A percentile compares a stretch with the other conserved stretches of the same genome.
phyloP scores from a whole-genome alignment of 192 early-diverging fungal species.

The Linnemannia elongata region DNA sequence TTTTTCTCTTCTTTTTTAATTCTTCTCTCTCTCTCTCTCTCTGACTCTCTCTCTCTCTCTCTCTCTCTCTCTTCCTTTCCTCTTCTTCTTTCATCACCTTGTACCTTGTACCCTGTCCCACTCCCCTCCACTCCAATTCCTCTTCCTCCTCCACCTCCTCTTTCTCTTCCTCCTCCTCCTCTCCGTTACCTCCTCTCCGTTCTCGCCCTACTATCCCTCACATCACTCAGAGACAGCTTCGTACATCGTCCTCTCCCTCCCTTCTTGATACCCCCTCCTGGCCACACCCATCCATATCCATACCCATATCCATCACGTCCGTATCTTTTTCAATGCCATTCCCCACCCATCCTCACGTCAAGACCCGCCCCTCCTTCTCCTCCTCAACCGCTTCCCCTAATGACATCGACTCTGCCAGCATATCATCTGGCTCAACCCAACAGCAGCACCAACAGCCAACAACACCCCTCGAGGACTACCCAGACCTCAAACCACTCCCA shows the following conservation, averaged over 20 bases:
- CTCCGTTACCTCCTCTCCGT: too few species aligned
- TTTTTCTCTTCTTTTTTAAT: too few species aligned
- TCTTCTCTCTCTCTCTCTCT: neutral
- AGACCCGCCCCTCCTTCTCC: slow-evolving; percentile 19
- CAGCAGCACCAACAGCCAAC: neutral
- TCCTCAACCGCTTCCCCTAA: slow-evolving; percentile 6
- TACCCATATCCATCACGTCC: neutral
- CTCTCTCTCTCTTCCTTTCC: neutral
- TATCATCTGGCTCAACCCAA: slow-evolving; percentile 5
- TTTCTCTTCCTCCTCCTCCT: too few species aligned
- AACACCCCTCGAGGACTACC: neutral
- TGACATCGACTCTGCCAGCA: slow-evolving; percentile 21
- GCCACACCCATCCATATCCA: neutral
- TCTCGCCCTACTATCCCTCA: too few species aligned
- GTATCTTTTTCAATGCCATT: neutral
- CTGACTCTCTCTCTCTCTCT: neutral
- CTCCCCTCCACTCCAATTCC: neutral
- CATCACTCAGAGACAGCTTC: too few species aligned
- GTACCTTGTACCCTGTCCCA: neutral
- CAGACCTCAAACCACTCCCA: slow-evolving; percentile 37
- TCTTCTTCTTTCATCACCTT: neutral
- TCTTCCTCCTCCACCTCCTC: neutral
- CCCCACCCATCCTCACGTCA: neutral
- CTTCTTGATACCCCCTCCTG: too few species aligned
- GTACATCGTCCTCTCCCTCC: too few species aligned